Base-by-base conservation (phyloP, 2,329 filamentous ascomycete genomes). In the Geosmithia morbida region DNA sequence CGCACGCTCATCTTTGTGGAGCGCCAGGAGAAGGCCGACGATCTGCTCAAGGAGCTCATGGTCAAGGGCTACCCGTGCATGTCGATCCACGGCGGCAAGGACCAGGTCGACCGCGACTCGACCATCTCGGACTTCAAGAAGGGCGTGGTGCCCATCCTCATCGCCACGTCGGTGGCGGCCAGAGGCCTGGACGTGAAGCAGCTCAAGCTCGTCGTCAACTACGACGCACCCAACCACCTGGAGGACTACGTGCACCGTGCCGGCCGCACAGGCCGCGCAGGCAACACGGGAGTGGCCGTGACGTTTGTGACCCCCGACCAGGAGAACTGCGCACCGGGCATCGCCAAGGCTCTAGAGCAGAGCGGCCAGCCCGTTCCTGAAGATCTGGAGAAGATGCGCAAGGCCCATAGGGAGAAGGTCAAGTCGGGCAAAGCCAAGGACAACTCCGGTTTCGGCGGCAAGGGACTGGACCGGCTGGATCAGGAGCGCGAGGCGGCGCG, bases 161-260 rank as follows among this genome's bases (percentile, higher is more conserved):
- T 97, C 58, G 92, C 92, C 11, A 98, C 92, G 0, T 96, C 90
- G 11, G 87, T 98, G 49, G 92, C 92, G 40, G 92, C 92, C 46
- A 85, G 92, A 63, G 92, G 92, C 51, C 71, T 98, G 41, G 92
- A 98, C 61, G 90, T 98, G 43, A 95, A 96, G 66, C 87, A 94
- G 61, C 73, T 98, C 33, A 96, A 94, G 63, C 75, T 97, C 30
- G 92, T 98, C 47, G 82, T 98, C 66, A 97, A 97, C 65, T 96
- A 87, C 60, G 89, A 96, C 59, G 86, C 84, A 1, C 90, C 89
- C 1, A 94, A 94, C 57, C 89, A 97, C 66, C 66, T 95, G 51
- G 92, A 98, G 65, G 92, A 97, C 59, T 97, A 97, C 58, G 90
- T 97, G 41, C 92, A 96, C 62, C 83, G 92, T 52, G 87, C 86